Base-by-base conservation (phyloP, 1,139 yeast species). In the Candida tropicalis region DNA sequence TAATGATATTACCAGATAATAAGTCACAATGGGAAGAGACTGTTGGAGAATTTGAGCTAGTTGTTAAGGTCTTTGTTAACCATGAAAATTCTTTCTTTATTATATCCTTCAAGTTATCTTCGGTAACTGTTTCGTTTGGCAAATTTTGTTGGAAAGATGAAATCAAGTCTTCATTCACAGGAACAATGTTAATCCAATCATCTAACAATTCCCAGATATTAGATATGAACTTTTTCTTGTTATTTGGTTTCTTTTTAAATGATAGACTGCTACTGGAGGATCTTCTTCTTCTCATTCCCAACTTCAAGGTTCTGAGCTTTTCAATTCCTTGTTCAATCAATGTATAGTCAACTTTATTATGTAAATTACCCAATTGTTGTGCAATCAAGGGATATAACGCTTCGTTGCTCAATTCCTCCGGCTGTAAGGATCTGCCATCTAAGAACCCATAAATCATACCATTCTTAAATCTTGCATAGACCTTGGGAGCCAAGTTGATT, bases 21-120 rank as follows among this genome's bases (percentile, higher is more conserved):
- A 86, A 69, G 58, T 86, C 95, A 54, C 88, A 82, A 60, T 86
- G 95, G 10, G 84, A 76, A 3, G 84, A 75, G 0, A 85, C 91
- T 2, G 65, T 55, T 0, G 82, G 83, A 2, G 87, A 82, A 18
- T 63, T 62, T 15, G 29, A 20, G 1, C 68, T 65, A 11, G 49
- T 47, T n/a, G 73, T 62, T 35, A 72, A 52, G 1, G 68, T 67
- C 1, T 53, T 37, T 50, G 68, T 61, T 37, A 82, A 63, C 90
- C 90, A 84, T 7, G 49, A 52, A 28, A 84, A 71, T 58, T 86
- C 95, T 2, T 58, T 49, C 18, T 51, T 51, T 5, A 81, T 58
- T 8, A 73, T 63, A n/a, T 65, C 66, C 28, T 66, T 62, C 9
- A 82, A 52, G 42, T 70, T 69, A 1, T 57, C 56, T 16, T 54